phyloP scores from a whole-genome alignment of 495 filamentous ascomycete species.

The Tuber borchii region DNA sequence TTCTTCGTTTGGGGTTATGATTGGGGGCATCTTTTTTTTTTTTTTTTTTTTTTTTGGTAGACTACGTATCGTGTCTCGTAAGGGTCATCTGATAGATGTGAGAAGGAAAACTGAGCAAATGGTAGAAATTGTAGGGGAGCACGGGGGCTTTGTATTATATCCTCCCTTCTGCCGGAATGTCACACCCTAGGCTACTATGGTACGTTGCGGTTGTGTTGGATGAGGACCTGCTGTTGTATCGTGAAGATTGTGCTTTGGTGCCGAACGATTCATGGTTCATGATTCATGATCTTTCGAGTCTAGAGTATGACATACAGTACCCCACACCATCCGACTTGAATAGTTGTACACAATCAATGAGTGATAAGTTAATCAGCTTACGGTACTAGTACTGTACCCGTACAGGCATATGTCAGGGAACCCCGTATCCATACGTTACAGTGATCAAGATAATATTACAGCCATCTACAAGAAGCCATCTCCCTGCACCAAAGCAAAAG shows the following conservation, averaged over 20 bases:
- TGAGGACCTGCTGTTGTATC: neutral
- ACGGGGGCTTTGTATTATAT: neutral
- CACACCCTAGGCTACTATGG: neutral
- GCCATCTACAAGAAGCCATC: neutral
- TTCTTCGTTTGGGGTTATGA: constrained; percentile 5
- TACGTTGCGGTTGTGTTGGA: neutral
- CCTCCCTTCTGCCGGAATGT: neutral
- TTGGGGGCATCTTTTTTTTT: constrained; percentile 7
- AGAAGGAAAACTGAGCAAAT: neutral
- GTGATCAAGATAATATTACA: neutral
- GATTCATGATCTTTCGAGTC: neutral
- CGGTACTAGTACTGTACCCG: neutral
- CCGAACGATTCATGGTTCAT: neutral
- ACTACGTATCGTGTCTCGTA: neutral
- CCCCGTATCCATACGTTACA: neutral
- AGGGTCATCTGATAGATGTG: neutral
- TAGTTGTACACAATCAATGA: neutral
- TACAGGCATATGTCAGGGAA: neutral
- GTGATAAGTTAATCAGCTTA: neutral
- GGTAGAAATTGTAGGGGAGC: neutral
- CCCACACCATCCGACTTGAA: neutral
- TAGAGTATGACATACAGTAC: neutral
- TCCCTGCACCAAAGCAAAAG: neutral
- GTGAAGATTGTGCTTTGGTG: neutral
- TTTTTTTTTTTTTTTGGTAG: neutral